Conservation (phyloP, 495 filamentous ascomycete genomes). For the Cairneyella variabilis region DNA sequence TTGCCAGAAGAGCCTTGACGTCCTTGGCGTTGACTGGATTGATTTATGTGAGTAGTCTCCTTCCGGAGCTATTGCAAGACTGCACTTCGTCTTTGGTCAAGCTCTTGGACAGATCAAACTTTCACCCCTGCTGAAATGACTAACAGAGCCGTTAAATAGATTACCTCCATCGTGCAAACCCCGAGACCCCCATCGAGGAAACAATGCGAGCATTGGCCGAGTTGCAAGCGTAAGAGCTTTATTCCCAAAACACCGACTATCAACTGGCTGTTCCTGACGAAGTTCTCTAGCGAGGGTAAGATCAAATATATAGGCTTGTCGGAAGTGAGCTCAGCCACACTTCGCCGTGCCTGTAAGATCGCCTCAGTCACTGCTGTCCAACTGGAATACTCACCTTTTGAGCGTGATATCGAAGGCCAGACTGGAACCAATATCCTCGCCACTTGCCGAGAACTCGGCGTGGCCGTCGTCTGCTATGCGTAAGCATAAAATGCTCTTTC, state of each 20-base stretch:
- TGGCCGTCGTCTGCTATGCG: slow-evolving; percentile 59
- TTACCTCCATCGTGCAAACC: slow-evolving; percentile 47
- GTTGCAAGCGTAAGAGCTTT: too few species aligned
- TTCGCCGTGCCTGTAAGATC: slow-evolving; percentile 54
- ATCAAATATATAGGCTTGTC: slow-evolving; percentile 54
- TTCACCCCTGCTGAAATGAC: slow-evolving; percentile 26
- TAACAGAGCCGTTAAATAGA: slow-evolving; percentile 34
- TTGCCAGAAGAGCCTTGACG: slow-evolving; percentile 39
- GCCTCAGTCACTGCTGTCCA: slow-evolving; percentile 57
- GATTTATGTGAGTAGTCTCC: slow-evolving; percentile 44
- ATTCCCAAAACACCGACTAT: neutral
- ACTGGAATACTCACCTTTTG: slow-evolving; percentile 58
- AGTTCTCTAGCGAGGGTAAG: slow-evolving; percentile 50
- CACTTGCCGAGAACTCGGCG: slow-evolving; percentile 56
- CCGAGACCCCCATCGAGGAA: slow-evolving; percentile 53
- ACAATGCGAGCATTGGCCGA: slow-evolving; percentile 44
- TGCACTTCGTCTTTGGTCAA: neutral
- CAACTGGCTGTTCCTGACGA: neutral
- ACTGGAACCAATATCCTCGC: slow-evolving; percentile 42
- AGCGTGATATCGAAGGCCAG: slow-evolving; percentile 49
- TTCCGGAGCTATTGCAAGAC: neutral
- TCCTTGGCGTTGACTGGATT: slow-evolving; percentile 43
- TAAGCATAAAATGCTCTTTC: too few species aligned
- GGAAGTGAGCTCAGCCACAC: slow-evolving; percentile 47
- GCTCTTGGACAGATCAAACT: neutral